A percentile compares a stretch with the other conserved stretches of the same genome.
phyloP scores from a whole-genome alignment of 1,139 yeast species.

The Eremothecium coryli region DNA sequence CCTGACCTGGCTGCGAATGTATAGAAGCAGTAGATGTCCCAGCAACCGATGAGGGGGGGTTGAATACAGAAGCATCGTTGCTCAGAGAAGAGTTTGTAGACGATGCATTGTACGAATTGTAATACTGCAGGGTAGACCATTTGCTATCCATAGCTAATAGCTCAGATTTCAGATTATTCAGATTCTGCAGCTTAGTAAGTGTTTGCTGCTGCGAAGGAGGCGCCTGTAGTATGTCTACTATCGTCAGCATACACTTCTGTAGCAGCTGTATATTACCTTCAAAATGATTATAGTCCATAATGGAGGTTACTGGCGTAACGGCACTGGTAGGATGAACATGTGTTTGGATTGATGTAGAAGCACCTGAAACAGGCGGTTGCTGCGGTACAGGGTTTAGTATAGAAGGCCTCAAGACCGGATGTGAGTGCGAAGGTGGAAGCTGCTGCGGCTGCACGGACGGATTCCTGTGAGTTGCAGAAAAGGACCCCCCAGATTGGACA shows the following conservation, averaged over 20 bases:
- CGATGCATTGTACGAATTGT: slow-evolving; percentile 1
- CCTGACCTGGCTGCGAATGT: slow-evolving; percentile 1
- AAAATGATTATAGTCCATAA: slow-evolving; percentile 6
- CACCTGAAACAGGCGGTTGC: not conserved
- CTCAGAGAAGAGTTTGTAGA: slow-evolving; percentile 10
- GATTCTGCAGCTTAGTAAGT: slow-evolving; percentile 3
- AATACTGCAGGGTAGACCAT: slow-evolving; percentile 6
- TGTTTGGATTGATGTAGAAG: not conserved
- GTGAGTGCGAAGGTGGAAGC: not conserved
- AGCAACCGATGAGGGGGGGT: slow-evolving; percentile 1
- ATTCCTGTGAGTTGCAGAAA: not conserved
- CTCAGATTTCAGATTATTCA: slow-evolving; percentile 7
- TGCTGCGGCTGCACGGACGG: slow-evolving; percentile 5
- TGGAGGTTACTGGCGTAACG: not conserved
- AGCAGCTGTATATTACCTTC: slow-evolving; percentile 8
- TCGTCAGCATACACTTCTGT: slow-evolving; percentile 9
- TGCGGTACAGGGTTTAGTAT: slow-evolving; percentile 1
- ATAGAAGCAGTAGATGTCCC: not conserved
- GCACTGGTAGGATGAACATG: not conserved
- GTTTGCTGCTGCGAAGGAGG: slow-evolving; percentile 3
- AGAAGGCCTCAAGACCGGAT: slow-evolving; percentile 1
- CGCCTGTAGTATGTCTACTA: slow-evolving; percentile 8
- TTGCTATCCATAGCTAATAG: slow-evolving; percentile 6
- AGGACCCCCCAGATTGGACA: too few species aligned
- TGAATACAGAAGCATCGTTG: slow-evolving; percentile 9